Base-by-base conservation (phyloP, 192 early-diverging fungal species). In the Coemansia sp. region DNA sequence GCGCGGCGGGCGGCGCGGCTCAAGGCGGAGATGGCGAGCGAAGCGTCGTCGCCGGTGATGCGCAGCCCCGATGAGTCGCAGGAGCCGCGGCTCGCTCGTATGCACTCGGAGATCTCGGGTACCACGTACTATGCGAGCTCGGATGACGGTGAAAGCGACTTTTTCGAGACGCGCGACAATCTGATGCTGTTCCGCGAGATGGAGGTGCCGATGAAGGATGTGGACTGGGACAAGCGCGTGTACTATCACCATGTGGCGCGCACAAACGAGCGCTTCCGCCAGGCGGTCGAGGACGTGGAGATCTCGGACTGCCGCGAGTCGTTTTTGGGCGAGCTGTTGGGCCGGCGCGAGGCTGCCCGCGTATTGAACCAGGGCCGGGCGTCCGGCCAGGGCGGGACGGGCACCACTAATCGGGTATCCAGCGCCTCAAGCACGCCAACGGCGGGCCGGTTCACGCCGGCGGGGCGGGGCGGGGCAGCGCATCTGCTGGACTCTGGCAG, bases 201-300 rank as follows among this genome's bases (percentile, higher is more conserved):
- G 23, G 52, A 69, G 27, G 21, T 64, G 46, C 60, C 64, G 8
- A 47, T 67, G 29, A 66, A 67, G 56, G 74, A 77, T 25, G 16
- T 67, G 5, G 68, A 77, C 40, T 77, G 74, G 74, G 74, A 77
- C 43, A 77, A 77, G 60, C 67, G 69, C 29, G 74, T 77, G 25
- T 67, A 67, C 54, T 71, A 77, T 42, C 60, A 71, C 50, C 74
- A 77, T 27, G 54, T 64, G 18, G 61, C 64, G 6, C 64, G 64
- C 38, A 56, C 55, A 6, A 52, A 67, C 54, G 49, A 58, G 1
- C 21, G 16, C n/a, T 60, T 59, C 12, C 64, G 69, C 27, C 29
- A 32, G 6, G 54, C 54, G 11, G 38, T 57, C 3, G 64, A 71
- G 47, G 60, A 58, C 3, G 65, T 60, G 1, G 33, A 54, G 30